These are phyloP conservation scores for Musa troglodytarum DNA, from an alignment of 176 grass and related monocot species.

Conservation along the genomic window DNA sequence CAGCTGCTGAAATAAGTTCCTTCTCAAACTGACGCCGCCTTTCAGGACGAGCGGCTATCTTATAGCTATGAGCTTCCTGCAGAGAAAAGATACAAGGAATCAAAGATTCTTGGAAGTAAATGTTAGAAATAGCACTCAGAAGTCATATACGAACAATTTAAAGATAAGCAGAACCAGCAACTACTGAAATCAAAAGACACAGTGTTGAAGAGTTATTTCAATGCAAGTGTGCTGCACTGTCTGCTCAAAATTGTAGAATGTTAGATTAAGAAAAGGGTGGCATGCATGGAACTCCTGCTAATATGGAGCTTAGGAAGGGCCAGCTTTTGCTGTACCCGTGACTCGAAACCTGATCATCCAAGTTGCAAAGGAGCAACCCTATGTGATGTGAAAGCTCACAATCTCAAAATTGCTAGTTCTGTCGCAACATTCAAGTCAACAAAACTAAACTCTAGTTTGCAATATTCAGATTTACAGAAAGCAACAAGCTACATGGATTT, in stretches of 20 bases:
- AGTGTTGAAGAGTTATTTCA: too few relatives aligned
- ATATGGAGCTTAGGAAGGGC: too few relatives aligned
- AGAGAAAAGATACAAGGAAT: slow-evolving; percentile 20
- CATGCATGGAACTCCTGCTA: too few relatives aligned
- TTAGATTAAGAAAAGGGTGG: too few relatives aligned
- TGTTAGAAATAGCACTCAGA: slow-evolving; percentile 5
- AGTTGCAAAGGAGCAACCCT: neutral
- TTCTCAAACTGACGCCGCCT: slow-evolving; percentile 86
- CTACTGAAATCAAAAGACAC: neutral
- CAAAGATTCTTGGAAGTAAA: slow-evolving; percentile 15
- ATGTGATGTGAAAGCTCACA: too few relatives aligned
- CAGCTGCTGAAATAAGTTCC: slow-evolving; percentile 68
- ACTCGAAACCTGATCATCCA: neutral
- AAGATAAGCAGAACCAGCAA: neutral
- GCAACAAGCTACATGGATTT: neutral
- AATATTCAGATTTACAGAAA: too few relatives aligned
- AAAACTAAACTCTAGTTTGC: too few relatives aligned
- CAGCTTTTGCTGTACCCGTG: too few relatives aligned
- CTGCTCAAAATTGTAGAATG: too few relatives aligned
- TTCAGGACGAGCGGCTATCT: slow-evolving; percentile 88
- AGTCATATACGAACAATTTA: neutral
- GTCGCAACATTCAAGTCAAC: too few relatives aligned
- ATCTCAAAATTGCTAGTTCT: too few relatives aligned
- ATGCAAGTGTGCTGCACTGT: neutral
- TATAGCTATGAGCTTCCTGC: slow-evolving; percentile 86